Conservation (phyloP, 495 filamentous ascomycete genomes). For the Aspergillus cavernicola region DNA sequence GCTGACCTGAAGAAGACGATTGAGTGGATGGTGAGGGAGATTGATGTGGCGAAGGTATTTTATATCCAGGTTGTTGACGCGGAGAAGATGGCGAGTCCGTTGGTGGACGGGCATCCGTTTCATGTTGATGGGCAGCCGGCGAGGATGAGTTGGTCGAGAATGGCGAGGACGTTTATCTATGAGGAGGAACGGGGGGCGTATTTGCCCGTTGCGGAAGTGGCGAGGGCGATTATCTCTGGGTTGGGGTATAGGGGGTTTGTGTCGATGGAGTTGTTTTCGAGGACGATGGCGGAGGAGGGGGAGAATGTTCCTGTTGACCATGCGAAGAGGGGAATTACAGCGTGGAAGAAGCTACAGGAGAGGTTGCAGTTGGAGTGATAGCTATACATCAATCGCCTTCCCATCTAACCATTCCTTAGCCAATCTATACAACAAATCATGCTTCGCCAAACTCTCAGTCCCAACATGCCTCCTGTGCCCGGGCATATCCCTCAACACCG, state of each 20-base stretch:
- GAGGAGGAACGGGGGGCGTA: slow-evolving; percentile 63
- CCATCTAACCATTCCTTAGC: slow-evolving; percentile 48
- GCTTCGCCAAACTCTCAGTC: slow-evolving; percentile 37
- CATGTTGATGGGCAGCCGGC: slow-evolving; percentile 58
- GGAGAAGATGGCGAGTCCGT: slow-evolving; percentile 51
- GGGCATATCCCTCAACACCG: slow-evolving; percentile 43
- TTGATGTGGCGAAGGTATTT: slow-evolving; percentile 37
- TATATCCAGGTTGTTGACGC: slow-evolving; percentile 68
- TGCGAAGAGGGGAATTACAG: slow-evolving; percentile 52
- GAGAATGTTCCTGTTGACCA: slow-evolving; percentile 53
- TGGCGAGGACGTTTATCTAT: slow-evolving; percentile 65
- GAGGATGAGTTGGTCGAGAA: slow-evolving; percentile 74
- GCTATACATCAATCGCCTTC: slow-evolving; percentile 21
- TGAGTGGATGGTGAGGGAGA: no score
- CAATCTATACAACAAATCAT: slow-evolving; percentile 44
- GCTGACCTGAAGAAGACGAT: no score
- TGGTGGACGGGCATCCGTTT: slow-evolving; percentile 56
- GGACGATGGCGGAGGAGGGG: slow-evolving; percentile 53
- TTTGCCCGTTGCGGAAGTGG: slow-evolving; percentile 45
- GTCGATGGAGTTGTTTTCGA: slow-evolving; percentile 61
- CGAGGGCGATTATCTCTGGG: slow-evolving; percentile 52
- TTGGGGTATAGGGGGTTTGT: slow-evolving; percentile 66
- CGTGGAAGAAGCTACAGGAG: slow-evolving; percentile 49
- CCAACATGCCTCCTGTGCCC: slow-evolving; percentile 43
- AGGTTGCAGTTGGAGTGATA: background rate